These are phyloP conservation scores for Solanum gandarillasii DNA, from an alignment of 257 asterid genomes.

Conservation along the genomic window DNA sequence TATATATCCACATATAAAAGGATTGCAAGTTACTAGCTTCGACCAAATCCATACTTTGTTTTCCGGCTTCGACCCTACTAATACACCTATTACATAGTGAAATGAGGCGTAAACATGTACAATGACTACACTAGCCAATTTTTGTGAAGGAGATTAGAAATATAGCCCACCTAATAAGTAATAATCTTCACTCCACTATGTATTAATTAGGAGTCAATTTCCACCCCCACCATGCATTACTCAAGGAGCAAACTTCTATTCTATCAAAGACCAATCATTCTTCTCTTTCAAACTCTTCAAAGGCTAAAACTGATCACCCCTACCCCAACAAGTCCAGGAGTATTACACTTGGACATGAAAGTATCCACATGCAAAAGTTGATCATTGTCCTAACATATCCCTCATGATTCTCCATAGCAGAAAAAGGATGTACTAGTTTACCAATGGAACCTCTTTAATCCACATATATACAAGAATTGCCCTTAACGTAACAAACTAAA, in stretches of 20 bases:
- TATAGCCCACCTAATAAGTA: too few species aligned
- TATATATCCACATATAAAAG: not conserved
- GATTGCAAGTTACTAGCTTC: not conserved
- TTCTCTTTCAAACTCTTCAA: not conserved
- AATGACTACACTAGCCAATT: too few species aligned
- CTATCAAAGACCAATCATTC: not conserved
- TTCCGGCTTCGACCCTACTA: too few species aligned
- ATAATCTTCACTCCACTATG: not conserved
- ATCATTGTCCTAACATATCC: not conserved
- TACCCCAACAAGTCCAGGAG: not conserved
- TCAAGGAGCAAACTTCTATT: not conserved
- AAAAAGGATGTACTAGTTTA: not conserved
- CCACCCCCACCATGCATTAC: not conserved
- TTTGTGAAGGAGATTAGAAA: too few species aligned
- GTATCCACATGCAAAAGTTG: not conserved
- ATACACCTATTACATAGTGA: too few species aligned
- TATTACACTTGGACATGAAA: not conserved
- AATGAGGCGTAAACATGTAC: too few species aligned
- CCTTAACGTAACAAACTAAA: not conserved
- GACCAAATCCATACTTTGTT: too few species aligned
- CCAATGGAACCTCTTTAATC: not conserved
- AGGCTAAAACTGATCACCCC: not conserved
- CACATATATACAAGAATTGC: not conserved
- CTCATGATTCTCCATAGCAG: not conserved
- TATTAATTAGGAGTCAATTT: not conserved